Evolutionary conservation across 2,329 filamentous ascomycete genomes (phyloP), one percentile per base, ranked within the genome.

Genomic region (Epichloe scottii): DNA sequence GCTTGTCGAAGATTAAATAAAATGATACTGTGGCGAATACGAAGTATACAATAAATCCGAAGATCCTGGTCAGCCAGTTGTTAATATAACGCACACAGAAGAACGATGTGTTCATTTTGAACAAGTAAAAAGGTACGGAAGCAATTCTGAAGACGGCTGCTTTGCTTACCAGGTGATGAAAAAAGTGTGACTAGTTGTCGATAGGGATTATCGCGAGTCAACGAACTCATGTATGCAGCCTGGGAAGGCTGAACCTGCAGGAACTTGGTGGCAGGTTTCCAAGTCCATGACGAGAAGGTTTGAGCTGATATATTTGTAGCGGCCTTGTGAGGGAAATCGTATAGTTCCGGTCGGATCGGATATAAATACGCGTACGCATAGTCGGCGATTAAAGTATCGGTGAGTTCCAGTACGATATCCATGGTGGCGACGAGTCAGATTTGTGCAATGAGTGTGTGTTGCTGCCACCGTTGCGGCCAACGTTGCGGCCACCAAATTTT

Each of bases 391-490:
- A 85, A 88, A 60, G 84, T 87, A 70, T 97, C 91, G 69, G 81
- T 78, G 54, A 90, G 61, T 70, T 96, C 90, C 58, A 96, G 84
- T 44, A 93, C 81, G 70, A 96, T 81, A 75, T 97, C 91, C 91
- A 97, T 96, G 68, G 65, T 74, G 71, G 56, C 46, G 39, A 43
- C 15, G 12, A 23, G 17, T 44, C 39, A 30, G 26, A 17, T 23
- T 0, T 12, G 7, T n/a, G n/a, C n/a, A 10, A 45, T 17, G 12
- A 23, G 8, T 15, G 30, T 45, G n/a, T 14, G 30, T 33, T 14
- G 23, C 21, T 15, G n/a, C 10, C 15, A 17, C 23, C 15, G n/a
- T 15, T 45, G 40, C 5, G 7, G n/a, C 10, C 15, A 17, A 8
- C 15, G n/a, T 15, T 45, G 40, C 5, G 7, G 10, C 19, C 11